Evolutionary conservation across 1,139 yeast genomes (phyloP), one percentile per base, ranked within the genome.

Genomic region (Hanseniaspora sp.): DNA sequence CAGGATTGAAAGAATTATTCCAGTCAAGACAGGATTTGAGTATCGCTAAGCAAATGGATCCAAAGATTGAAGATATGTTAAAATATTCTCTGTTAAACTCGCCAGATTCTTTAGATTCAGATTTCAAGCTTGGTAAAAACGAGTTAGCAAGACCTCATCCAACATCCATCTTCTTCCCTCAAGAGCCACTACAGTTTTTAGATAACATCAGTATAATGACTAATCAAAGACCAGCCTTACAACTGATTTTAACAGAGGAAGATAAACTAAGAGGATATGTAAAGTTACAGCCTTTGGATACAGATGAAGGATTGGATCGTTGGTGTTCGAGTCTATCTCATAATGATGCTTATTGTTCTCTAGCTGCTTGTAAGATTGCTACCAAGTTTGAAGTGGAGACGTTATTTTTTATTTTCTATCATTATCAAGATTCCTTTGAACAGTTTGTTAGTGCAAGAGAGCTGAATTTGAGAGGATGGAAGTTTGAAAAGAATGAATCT

Each of bases 91-190:
- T 86, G 58, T 73, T 86, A 62, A 84, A 86, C 63, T 87, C 96
- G 67, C 98, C 99, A 0, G 97, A 92, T 68, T 86, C 96, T 1
- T 77, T 82, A 58, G 94, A 90, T 66, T 84, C 95, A 1, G 96
- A 92, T 63, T 80, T 79, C 60, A 96, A 97, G 33, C 79, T 79
- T 59, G 90, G 90, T 67, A 79, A 76, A 58, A 95, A 96, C n/a
- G 70, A 71, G 28, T 58, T 67, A 15, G 74, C 75, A 46, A 80
- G 81, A 60, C 95, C 95, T 52, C 95, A 85, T 65, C 95, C 96
- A 15, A 86, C 95, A 5, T 86, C 94, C 48, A 78, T 86, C 28
- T 87, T 83, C 68, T 92, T 88, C 69, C 98, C 99, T 3, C 92
- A 83, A 65, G 96, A 87, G 61, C 95, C 96, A 46, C 65, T 65